A percentile compares a stretch with the other conserved stretches of the same genome.
Conservation (phyloP, 202 grass and related monocot genomes). For the Carex arenaria region DNA sequence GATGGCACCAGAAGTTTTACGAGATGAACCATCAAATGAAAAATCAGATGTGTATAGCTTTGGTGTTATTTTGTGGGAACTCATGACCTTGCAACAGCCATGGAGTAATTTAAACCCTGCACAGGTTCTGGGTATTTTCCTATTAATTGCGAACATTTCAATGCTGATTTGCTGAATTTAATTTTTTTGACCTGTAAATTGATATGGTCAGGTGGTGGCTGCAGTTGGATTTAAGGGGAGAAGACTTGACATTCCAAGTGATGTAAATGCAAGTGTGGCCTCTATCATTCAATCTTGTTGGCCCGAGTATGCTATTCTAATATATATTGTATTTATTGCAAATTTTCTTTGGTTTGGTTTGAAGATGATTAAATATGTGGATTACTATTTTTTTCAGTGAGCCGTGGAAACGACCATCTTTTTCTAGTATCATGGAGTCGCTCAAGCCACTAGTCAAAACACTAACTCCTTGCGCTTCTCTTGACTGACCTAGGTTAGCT, state of each 20-base stretch:
- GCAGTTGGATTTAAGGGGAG: conserved; percentile 72
- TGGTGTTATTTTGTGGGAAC: conserved; percentile 86
- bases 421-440: conserved; percentile 73
- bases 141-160: conserved; percentile 13
- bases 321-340: conserved; percentile 16
- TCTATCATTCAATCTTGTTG: conserved; percentile 79
- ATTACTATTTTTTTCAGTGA: conserved; percentile 42
- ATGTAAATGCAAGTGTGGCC: conserved; percentile 53
- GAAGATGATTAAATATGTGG: neutral
- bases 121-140: conserved; percentile 40
- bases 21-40: conserved; percentile 79
- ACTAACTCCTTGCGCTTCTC: conserved; percentile 28
- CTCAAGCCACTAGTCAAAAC: conserved; percentile 61
- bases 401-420: conserved; percentile 72
- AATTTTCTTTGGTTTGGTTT: neutral
- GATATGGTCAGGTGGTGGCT: conserved; percentile 55
- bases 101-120: conserved; percentile 73
- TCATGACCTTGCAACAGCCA: conserved; percentile 90
- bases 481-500: conserved; percentile 28
- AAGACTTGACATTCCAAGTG: conserved; percentile 67
- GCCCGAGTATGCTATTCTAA: conserved; percentile 50
- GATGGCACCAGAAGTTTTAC: conserved; percentile 91
- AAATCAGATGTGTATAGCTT: conserved; percentile 95
- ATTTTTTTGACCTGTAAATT: conserved; percentile 10
- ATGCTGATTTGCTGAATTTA: conserved; percentile 6